phyloP scores from a whole-genome alignment of 495 filamentous ascomycete species.

The Haplographium delicatum region DNA sequence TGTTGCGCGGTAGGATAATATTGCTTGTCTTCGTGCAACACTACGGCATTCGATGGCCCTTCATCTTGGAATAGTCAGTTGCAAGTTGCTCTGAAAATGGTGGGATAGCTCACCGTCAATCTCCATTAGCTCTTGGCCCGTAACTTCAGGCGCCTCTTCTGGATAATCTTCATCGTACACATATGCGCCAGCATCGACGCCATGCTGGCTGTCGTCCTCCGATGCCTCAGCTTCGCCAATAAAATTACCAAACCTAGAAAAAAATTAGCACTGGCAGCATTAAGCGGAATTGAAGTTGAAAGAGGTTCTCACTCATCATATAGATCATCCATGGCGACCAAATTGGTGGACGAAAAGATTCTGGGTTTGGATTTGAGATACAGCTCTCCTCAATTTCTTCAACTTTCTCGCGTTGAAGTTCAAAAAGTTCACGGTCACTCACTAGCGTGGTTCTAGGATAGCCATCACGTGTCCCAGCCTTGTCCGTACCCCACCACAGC shows the following conservation, averaged over 20 bases:
- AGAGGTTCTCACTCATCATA: conserved; percentile 63
- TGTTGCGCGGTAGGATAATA: conserved; percentile 97
- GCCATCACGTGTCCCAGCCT: no score
- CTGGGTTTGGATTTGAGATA: conserved; percentile 2
- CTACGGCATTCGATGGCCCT: conserved; percentile 92
- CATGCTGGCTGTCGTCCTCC: conserved; percentile 68
- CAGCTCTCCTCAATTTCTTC: conserved; percentile 11
- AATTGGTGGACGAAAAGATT: neutral
- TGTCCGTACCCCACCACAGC: no score
- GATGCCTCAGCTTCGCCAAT: conserved; percentile 89
- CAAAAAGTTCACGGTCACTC: neutral
- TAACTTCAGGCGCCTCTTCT: conserved; percentile 52
- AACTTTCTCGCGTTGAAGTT: conserved; percentile 1
- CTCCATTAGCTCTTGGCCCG: conserved; percentile 88
- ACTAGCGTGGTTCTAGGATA: no score
- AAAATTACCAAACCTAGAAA: conserved; percentile 90
- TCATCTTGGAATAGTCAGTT: conserved; percentile 45
- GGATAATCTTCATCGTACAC: conserved; percentile 68
- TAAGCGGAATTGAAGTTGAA: neutral
- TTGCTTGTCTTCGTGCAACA: conserved; percentile 98
- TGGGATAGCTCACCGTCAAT: conserved; percentile 60
- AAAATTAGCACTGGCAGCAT: conserved; percentile 21
- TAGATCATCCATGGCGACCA: conserved; percentile 66
- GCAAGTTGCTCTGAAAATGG: neutral
- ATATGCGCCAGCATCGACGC: conserved; percentile 69